Conservation (phyloP, 352 stramenopile species). For the Paralagenidium karlingii region DNA sequence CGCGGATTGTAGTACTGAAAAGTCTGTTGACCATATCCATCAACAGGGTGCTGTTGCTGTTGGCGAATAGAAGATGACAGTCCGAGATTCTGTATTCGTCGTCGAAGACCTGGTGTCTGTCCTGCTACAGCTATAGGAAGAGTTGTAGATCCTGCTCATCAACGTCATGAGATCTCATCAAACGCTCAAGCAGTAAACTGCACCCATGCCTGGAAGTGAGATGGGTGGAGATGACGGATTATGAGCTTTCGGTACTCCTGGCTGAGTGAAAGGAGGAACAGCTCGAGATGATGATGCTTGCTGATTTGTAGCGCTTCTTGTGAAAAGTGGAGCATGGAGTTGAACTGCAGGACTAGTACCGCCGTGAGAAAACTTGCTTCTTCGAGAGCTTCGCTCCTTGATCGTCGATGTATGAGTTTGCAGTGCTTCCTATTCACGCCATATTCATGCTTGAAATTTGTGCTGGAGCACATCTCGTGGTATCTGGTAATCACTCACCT, state of each 20-base stretch:
- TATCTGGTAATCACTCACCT: slow-evolving; percentile 14
- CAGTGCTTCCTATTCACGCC: slow-evolving; percentile 25
- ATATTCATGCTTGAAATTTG: not conserved
- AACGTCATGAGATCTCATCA: not conserved
- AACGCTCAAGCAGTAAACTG: too few relatives aligned
- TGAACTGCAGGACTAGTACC: slow-evolving; percentile 63
- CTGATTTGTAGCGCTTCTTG: slow-evolving; percentile 17
- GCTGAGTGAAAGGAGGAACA: not conserved
- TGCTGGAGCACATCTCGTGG: not conserved
- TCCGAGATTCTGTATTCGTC: slow-evolving; percentile 38
- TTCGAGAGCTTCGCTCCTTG: slow-evolving; percentile 54
- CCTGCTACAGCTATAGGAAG: not conserved
- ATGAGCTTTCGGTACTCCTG: not conserved
- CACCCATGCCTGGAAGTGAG: too few relatives aligned
- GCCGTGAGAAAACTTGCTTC: slow-evolving; percentile 73
- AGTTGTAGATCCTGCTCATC: not conserved
- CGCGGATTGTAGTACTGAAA: slow-evolving; percentile 41
- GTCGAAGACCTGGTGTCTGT: slow-evolving; percentile 23
- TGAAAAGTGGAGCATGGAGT: slow-evolving; percentile 65
- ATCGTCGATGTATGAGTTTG: slow-evolving; percentile 56
- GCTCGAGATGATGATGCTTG: slow-evolving; percentile 2
- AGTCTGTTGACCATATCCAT: slow-evolving; percentile 22
- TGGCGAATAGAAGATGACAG: slow-evolving; percentile 71
- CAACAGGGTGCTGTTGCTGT: slow-evolving; percentile 22
- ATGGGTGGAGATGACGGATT: too few relatives aligned